Evolutionary conservation across 805 yeast genomes (phyloP).

Genomic region (Candida piceae): DNA sequence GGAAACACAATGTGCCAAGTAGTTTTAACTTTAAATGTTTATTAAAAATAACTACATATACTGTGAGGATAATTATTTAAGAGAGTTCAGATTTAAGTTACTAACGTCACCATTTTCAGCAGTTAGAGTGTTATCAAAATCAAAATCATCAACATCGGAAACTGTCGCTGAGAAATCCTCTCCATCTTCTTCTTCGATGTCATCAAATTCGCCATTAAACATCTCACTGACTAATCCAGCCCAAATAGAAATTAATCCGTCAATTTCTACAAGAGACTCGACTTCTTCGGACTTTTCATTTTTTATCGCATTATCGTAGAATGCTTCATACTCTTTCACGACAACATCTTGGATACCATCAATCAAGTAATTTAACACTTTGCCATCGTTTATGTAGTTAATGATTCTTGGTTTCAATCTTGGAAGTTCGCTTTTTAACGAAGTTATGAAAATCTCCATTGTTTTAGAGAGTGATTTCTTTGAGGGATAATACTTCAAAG

Average conservation of each 20-base stretch:
- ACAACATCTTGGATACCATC: constrained; percentile 66
- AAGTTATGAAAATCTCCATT: constrained; percentile 38
- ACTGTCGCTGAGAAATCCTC: constrained; percentile 7
- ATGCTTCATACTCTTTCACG: constrained; percentile 51
- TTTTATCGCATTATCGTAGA: constrained; percentile 32
- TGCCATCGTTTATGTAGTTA: constrained; percentile 51
- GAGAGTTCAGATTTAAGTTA: constrained; percentile 15
- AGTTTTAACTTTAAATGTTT: too few relatives aligned
- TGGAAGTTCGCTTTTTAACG: constrained; percentile 51
- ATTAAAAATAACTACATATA: too few relatives aligned
- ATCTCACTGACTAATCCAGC: constrained; percentile 30
- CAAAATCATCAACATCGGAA: constrained; percentile 11
- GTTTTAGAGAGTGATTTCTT: constrained; percentile 9
- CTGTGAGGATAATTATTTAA: constrained; percentile 3
- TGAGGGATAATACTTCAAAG: constrained; percentile 29
- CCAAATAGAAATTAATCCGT: constrained; percentile 42
- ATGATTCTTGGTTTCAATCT: constrained; percentile 47
- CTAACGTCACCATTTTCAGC: constrained; percentile 23
- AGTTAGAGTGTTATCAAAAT: constrained; percentile 5
- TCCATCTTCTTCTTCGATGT: constrained; percentile 12
- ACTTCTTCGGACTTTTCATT: constrained; percentile 27
- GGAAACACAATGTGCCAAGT: too few relatives aligned
- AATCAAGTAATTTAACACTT: constrained; percentile 45
- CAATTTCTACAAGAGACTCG: constrained; percentile 58
- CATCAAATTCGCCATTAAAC: too few relatives aligned